Base-by-base conservation (phyloP, 768 basidiomycete genomes). In the Lentinus tigrinus region DNA sequence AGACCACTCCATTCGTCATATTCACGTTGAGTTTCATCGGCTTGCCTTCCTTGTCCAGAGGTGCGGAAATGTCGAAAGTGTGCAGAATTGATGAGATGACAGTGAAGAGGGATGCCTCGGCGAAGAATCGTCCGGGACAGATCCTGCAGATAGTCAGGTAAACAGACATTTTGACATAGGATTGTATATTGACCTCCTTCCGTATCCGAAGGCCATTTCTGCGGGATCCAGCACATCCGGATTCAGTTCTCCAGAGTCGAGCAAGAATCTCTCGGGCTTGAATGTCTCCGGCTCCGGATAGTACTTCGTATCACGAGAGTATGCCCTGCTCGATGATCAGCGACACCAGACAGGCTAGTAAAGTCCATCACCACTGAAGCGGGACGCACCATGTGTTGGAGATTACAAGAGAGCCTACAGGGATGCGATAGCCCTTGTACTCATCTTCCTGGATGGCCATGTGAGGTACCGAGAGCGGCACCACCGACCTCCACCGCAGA, bases 391-490 rank as follows among this genome's bases (percentile, higher is more conserved):
- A 66, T 24, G 48, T 51, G 34, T 64, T 65, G 6, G 39, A 28
- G 17, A 63, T 38, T 4, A 64, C 52, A 23, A 58, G 14, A 8
- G 63, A 55, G 5, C 59, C 65, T 23, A 54, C 54, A 1, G 65
- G 65, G 19, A 66, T 62, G 44, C 53, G 49, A 23, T 57, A 55
- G 11, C 65, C 65, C 4, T 62, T 40, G 24, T 63, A 63, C 14
- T 44, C 44, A 49, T 65, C 61, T 38, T 60, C 63, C 47, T 65
- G 19, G 6, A 27, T 56, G 1, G 63, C 47, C 1, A 49, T 10
- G 51, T 66, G 65, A 1, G 65, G 47, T 6, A 66, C 14, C 19
- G 62, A 64, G 44, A 65, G 47, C 1, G 63, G 60, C 0, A 42
- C 56, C 13, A 61, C 56, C 5, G 48, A 47, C 4, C 40, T 36